Conservation (phyloP, 192 early-diverging fungal genomes). For the Podochytrium sp. region DNA sequence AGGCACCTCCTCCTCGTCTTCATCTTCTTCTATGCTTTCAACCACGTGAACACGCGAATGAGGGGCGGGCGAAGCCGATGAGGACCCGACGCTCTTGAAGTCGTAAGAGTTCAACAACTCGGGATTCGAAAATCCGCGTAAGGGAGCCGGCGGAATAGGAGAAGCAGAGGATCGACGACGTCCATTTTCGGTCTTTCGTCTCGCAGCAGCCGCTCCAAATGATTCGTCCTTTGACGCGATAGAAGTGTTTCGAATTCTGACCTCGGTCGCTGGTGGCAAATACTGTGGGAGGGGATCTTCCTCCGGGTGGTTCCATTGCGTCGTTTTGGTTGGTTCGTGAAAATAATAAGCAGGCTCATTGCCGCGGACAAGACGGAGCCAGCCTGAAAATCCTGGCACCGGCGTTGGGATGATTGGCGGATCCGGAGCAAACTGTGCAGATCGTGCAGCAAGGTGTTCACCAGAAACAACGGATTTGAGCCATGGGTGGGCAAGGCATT, state of each 20-base stretch:
- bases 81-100: neutral
- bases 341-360: slow-evolving; percentile 21
- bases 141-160: neutral
- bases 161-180: neutral
- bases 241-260: neutral
- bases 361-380: slow-evolving; percentile 8
- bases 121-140: slow-evolving; percentile 24
- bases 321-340: slow-evolving; percentile 3
- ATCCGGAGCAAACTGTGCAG: neutral
- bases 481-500: slow-evolving; percentile 83
- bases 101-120: neutral
- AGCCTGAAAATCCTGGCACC: slow-evolving; percentile 18
- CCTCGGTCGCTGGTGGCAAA: neutral
- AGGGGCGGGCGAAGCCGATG: neutral
- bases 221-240: neutral
- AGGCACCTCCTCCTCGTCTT: slow-evolving; percentile 9
- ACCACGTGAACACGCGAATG: neutral
- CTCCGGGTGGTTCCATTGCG: slow-evolving; percentile 32
- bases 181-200: neutral
- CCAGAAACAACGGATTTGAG: slow-evolving; percentile 32
- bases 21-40: neutral
- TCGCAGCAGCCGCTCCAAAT: neutral
- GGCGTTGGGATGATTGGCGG: slow-evolving; percentile 6
- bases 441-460: neutral
- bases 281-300: slow-evolving; percentile 15